phyloP scores from a whole-genome alignment of 2,329 filamentous ascomycete species.

The Trichophyton mentagrophytes region DNA sequence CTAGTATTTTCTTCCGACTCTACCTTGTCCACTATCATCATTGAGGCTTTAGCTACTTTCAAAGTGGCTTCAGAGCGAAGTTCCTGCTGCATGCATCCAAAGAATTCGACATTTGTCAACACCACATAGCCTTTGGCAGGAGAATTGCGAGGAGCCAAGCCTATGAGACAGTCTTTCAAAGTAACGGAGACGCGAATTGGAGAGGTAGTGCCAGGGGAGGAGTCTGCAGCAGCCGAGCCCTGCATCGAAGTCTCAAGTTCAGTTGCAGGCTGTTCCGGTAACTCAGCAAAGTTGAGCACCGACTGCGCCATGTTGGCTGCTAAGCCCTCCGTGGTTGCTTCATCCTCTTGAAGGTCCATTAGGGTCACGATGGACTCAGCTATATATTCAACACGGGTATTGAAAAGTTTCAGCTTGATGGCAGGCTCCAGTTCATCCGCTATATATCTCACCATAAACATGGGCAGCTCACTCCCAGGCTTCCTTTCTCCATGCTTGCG shows the following conservation, averaged over 20 bases:
- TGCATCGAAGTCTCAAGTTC: conserved; percentile 9
- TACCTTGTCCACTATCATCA: conserved; percentile 71
- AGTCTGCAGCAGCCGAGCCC: background rate
- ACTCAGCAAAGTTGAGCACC: conserved; percentile 60
- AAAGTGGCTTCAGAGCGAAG: conserved; percentile 51
- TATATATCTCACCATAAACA: conserved; percentile 79
- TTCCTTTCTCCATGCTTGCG: conserved; percentile 19
- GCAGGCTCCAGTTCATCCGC: conserved; percentile 89
- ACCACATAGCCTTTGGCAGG: conserved; percentile 66
- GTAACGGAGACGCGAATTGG: conserved; percentile 46
- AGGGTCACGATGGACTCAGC: conserved; percentile 72
- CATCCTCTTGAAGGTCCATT: conserved; percentile 55
- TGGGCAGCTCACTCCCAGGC: conserved; percentile 34
- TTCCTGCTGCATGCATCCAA: conserved; percentile 53
- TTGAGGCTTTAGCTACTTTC: conserved; percentile 63
- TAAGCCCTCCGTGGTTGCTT: conserved; percentile 58
- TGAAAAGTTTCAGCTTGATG: conserved; percentile 75
- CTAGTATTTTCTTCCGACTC: conserved; percentile 34
- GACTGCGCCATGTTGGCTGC: conserved; percentile 66
- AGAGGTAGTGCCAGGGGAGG: conserved; percentile 29
- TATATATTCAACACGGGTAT: conserved; percentile 76
- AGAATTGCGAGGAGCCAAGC: conserved; percentile 66
- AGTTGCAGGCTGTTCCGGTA: conserved; percentile 23
- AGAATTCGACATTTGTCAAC: conserved; percentile 62
- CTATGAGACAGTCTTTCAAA: conserved; percentile 67